Evolutionary conservation across 2,329 filamentous ascomycete species (phyloP), one percentile per base, ranked within the genome.

Genomic region (Furcasterigmium furcatum): DNA sequence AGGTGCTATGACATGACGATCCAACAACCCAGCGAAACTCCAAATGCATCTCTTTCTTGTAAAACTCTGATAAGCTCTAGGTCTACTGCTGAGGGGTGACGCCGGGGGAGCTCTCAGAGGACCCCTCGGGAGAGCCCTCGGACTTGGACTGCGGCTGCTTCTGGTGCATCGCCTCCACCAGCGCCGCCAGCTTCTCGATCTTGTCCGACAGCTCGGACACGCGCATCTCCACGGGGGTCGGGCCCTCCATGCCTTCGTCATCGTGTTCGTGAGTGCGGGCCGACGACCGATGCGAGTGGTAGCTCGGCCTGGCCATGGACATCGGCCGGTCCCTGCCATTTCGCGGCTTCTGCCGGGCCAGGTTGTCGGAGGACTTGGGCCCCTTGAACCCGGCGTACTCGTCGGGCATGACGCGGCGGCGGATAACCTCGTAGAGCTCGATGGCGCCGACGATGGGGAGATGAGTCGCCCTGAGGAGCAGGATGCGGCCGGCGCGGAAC

Each of bases 381-480:
- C 73, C 79, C 55, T 70, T 72, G 63, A 74, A 77, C 22, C 66
- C 71, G 46, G 68, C 69, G 51, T 70, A 76, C 43, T 72, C 71
- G 42, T 73, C 71, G 12, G 62, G 55, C 12, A 59, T 50, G 8
- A 67, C 55, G 42, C 66, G 68, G 46, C 63, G 62, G 19, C 65
- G 63, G 38, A 79, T 51, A 55, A 70, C 69, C 64, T 89, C 86
- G 60, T 86, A 90, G n/a, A 74, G 58, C 62, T 79, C 76, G 53
- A 91, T 91, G 38, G 74, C 67, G n/a, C 67, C 79, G 22, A 91
- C 84, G 50, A 88, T 81, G 25, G 87, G 87, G 39, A 80, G 68
- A 55, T 85, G 82, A 0, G 81, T 85, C 5, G 72, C 68, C 54
- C 82, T 82, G 45, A 86, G 72, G n/a, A 85, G 68, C 35, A 79